Evolutionary conservation across 2,329 filamentous ascomycete species (phyloP), one percentile per base, ranked within the genome.

Genomic region (Aspergillus sp.): DNA sequence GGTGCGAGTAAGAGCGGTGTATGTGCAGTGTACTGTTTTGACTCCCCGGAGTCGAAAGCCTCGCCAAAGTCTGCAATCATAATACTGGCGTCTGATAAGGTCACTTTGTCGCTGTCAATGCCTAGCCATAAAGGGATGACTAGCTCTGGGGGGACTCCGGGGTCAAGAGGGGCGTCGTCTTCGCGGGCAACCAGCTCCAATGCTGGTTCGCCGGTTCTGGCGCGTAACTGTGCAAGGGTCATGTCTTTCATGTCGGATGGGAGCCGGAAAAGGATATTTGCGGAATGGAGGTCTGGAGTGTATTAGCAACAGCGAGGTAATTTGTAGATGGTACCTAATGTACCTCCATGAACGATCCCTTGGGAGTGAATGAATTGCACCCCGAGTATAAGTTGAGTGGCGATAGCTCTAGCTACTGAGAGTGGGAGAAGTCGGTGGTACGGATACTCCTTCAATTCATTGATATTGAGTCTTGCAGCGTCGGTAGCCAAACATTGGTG

Each of bases 281-380:
- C 59, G 13, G 61, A 54, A 33, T 67, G 65, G 37, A 66, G 61
- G 54, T 67, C 62, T 54, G 19, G 19, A 19, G 19, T 3, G 19
- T 19, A 19, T 19, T 19, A 19, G 19, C 19, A 19, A 19, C 19
- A 19, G 19, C 19, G 19, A 19, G 19, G 19, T 19, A 19, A 3
- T 19, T 19, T 19, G 19, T 19, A 19, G 19, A 19, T 19, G 19
- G 19, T 19, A 19, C 19, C 19, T 19, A 19, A 19, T 19, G 19
- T 65, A 67, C 65, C 63, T 3, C 64, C 64, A 56, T 68, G 66
- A 52, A 64, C 64, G 44, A 68, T 64, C 4, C 64, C 64, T 57
- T 64, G 59, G 42, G 60, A 63, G 55, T 67, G 66, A 3, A 64
- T 59, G 19, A 63, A 65, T 42, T 63, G 50, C 7, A 68, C 44